phyloP scores from a whole-genome alignment of 768 basidiomycete genomes.

The Cubamyces lactineus region DNA sequence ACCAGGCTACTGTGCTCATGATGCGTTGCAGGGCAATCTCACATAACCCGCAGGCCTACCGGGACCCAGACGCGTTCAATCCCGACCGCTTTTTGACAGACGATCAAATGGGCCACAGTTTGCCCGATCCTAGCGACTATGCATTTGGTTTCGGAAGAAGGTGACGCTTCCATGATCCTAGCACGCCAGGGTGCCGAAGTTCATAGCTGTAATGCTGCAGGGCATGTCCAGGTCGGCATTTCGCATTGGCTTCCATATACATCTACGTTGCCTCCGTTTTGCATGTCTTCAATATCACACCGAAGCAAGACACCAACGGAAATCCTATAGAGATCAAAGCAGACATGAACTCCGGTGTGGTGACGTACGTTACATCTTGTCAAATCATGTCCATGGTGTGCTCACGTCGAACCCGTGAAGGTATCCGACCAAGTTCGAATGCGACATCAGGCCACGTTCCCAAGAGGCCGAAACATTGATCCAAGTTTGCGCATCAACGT shows the following conservation, averaged over 20 bases:
- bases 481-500: background rate
- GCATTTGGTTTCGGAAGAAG: slow-evolving; percentile 27
- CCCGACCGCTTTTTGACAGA: slow-evolving; percentile 15
- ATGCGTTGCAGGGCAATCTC: background rate
- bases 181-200: too few relatives aligned
- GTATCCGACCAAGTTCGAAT: background rate
- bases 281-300: slow-evolving; percentile 1
- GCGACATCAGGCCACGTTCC: background rate
- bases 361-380: background rate
- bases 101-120: background rate
- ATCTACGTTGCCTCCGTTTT: background rate
- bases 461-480: slow-evolving; percentile 5
- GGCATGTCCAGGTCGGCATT: slow-evolving; percentile 7
- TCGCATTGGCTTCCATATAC: background rate
- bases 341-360: background rate
- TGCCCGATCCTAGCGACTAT: slow-evolving; percentile 7
- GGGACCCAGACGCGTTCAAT: slow-evolving; percentile 19
- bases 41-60: background rate
- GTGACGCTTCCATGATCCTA: background rate
- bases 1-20: too few relatives aligned
- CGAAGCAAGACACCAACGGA: background rate
- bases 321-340: background rate
- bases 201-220: background rate
- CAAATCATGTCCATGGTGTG: background rate
- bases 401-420: background rate